phyloP scores from a whole-genome alignment of 805 yeast genomes.

The Kodamaea hsintzibuensis region DNA sequence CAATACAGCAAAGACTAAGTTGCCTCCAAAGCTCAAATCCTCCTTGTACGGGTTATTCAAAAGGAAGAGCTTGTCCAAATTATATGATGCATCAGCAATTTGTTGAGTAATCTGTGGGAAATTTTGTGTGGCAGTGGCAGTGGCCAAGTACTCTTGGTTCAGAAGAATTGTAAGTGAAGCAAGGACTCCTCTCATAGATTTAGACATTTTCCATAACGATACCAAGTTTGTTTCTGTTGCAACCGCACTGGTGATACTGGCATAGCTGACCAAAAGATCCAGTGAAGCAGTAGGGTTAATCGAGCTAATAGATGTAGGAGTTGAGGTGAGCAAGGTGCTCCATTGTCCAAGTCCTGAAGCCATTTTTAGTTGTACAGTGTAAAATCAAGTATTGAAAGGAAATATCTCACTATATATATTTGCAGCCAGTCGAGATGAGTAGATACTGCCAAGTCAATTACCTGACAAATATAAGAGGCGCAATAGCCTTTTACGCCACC shows the following conservation, averaged over 20 bases:
- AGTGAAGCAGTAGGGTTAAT: neutral
- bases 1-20: constrained; percentile 14
- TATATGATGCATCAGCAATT: constrained; percentile 32
- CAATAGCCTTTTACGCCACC: too few species aligned
- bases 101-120: constrained; percentile 32
- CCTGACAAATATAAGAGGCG: too few species aligned
- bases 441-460: too few species aligned
- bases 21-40: constrained; percentile 14
- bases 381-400: neutral
- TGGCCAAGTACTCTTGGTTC: constrained; percentile 36
- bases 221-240: constrained; percentile 2
- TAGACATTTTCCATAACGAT: neutral
- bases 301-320: constrained; percentile 3
- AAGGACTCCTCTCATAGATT: constrained; percentile 30
- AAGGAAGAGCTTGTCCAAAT: constrained; percentile 27
- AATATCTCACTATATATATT: neutral
- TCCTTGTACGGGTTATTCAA: constrained; percentile 24
- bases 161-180: constrained; percentile 37
- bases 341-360: constrained; percentile 5
- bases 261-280: neutral
- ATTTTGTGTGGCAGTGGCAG: constrained; percentile 33
- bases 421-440: too few species aligned
- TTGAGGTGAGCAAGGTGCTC: neutral
- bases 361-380: neutral
- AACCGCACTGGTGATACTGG: neutral